Evolutionary conservation across 2,329 filamentous ascomycete species (phyloP), one percentile per base, ranked within the genome.

Genomic region (Colletotrichum echinochloae): DNA sequence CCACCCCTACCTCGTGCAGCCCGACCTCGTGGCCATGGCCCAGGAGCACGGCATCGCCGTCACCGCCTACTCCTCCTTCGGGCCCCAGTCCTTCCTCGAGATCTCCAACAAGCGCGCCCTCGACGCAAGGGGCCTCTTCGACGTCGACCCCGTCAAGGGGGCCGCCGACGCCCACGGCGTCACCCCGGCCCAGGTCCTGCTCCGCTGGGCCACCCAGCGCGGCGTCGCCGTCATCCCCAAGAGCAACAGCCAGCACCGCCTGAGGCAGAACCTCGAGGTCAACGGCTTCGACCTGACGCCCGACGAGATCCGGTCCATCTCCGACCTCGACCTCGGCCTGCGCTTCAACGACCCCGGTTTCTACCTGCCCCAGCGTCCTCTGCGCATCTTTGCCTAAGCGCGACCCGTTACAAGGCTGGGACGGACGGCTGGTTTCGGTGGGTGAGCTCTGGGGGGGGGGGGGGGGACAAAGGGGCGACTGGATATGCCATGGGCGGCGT

Each of bases 41-140:
- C 83, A 89, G 79, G 83, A 85, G 75, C 80, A 89, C 75, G 83
- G 83, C 55, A 88, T 92, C 71, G 81, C 81, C 55, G 83, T 92
- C 44, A 91, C 89, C 4, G 90, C 88, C 30, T 92, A 92, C 83
- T 90, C 87, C 6, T 89, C 88, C 23, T 91, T 92, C 74, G 90
- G 90, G 2, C 88, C 89, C 30, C 83, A 88, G 77, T 77, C 75
- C 71, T 81, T 79, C 73, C 72, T 79, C 59, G 79, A 81, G 74
- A 75, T 79, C 56, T 69, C 74, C 72, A 77, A 76, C 68, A 72
- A 73, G 72, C 72, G 75, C 46, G 77, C 78, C 30, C 70, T 74
- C 48, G 75, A 74, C 28, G 75, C 75, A 11, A 66, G 73, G 65
- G 73, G 74, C 12, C 77, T 81, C 11, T 76, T 81, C 60, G 78